Evolutionary conservation across 1,284 basidiomycete species (phyloP), one percentile per base, ranked within the genome.

Genomic region (Trichosporon inkin): DNA sequence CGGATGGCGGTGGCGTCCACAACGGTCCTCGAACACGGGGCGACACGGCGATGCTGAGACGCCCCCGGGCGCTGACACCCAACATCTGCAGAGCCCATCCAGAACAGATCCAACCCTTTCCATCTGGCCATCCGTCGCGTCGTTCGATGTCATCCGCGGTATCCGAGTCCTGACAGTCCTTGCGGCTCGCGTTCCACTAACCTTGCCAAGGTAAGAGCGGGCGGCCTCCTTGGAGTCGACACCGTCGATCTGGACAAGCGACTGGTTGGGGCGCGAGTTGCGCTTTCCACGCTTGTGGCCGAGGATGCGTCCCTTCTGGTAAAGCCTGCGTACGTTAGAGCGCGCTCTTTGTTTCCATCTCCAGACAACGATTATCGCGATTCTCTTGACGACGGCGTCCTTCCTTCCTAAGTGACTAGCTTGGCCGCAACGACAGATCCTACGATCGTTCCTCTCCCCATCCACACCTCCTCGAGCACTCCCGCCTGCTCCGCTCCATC

Each of bases 221-320:
- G 94, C 92, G 73, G 96, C 93, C 82, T 96, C 87, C 82, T 92
- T 90, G 74, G 83, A 88, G 72, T 87, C 86, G 61, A 98, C 94
- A 79, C 95, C 95, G 83, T 99, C 95, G 78, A 99, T 92, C 82
- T 95, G 91, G 77, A 99, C 82, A 73, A 99, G 87, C 62, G 92
- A 91, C 68, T 93, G 96, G 84, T 95, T 95, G 77, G 92, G 92
- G 78, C 88, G 85, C 67, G 89, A 85, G 85, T 96, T 97, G 80
- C 92, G 88, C 85, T 98, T 98, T 72, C 90, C 92, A 72, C 96
- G 91, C 84, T 98, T 95, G 90, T 96, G 91, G 71, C 93, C 92
- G 78, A 97, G 85, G 78, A 99, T 88, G 77, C 95, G 92, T 81
- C 92, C 96, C 86, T 97, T 97, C 82, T 82, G 82, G 86, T 98